A percentile compares a stretch with the other conserved stretches of the same genome.
Evolutionary conservation across 78 protist genomes (phyloP).

Genomic region (Dictyostelium intermedium): DNA sequence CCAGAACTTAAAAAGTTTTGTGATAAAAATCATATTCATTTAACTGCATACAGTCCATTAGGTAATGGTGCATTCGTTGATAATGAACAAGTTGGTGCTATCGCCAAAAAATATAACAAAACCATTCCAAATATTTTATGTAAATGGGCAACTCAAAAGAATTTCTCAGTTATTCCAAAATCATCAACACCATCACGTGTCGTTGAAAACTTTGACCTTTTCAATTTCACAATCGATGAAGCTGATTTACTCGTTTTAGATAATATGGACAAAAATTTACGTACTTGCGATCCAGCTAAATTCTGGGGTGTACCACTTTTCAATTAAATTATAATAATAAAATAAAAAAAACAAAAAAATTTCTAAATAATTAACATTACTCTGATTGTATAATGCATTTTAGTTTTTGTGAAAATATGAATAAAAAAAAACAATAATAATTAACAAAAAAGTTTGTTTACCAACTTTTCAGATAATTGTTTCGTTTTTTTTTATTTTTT

Average conservation of each 20-base stretch:
- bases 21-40: conserved; percentile 20
- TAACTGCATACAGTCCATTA: conserved; percentile 82
- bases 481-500: no score
- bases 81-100: conserved; percentile 25
- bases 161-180: conserved; percentile 76
- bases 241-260: conserved; percentile 32
- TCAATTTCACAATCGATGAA: conserved; percentile 64
- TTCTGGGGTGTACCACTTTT: conserved; percentile 54
- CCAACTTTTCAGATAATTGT: no score
- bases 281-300: conserved; percentile 50
- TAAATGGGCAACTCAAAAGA: conserved; percentile 29
- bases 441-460: no score
- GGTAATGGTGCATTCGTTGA: conserved; percentile 70
- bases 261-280: not conserved
- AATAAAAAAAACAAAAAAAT: no score
- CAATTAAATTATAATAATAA: not conserved
- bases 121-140: conserved; percentile 65
- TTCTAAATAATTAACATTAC: no score
- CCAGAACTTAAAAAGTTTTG: conserved; percentile 35
- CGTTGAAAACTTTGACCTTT: conserved; percentile 40
- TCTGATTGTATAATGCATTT: no score
- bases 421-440: no score
- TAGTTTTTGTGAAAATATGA: no score
- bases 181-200: conserved; percentile 26
- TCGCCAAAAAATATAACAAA: conserved; percentile 80